Percentiles rank a stretch among this genome's conserved stretches.
Conservation (phyloP, 768 basidiomycete genomes). For the Tricholoma terreum region DNA sequence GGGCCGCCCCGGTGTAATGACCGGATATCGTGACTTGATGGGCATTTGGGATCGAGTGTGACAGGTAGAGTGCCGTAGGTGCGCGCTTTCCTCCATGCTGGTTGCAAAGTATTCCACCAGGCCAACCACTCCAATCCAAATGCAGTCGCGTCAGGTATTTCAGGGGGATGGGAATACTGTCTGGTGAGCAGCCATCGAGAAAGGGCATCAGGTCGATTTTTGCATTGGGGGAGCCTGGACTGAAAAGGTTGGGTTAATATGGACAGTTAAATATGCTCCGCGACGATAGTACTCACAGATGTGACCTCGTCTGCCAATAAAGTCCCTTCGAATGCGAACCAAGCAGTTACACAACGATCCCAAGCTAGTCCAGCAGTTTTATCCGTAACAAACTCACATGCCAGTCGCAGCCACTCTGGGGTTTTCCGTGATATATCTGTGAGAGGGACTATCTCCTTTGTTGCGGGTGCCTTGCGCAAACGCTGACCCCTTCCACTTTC, state of each 20-base stretch:
- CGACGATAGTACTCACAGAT: neutral
- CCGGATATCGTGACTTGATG: neutral
- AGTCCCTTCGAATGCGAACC: neutral
- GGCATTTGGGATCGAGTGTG: neutral
- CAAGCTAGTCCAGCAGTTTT: neutral
- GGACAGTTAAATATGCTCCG: neutral
- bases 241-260: neutral
- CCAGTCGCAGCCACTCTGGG: neutral
- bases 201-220: neutral
- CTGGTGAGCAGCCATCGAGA: neutral
- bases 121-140: constrained; percentile 1
- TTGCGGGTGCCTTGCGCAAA: neutral
- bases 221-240: neutral
- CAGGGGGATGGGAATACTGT: neutral
- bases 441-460: neutral
- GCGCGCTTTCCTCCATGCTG: neutral
- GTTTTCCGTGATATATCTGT: neutral
- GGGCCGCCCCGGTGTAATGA: neutral
- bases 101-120: neutral
- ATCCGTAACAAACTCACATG: neutral
- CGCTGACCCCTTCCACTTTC: neutral
- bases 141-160: neutral
- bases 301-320: neutral
- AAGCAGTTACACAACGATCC: neutral
- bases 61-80: neutral